phyloP scores from a whole-genome alignment of 176 grass and related monocot genomes.

The Avena insularis region DNA sequence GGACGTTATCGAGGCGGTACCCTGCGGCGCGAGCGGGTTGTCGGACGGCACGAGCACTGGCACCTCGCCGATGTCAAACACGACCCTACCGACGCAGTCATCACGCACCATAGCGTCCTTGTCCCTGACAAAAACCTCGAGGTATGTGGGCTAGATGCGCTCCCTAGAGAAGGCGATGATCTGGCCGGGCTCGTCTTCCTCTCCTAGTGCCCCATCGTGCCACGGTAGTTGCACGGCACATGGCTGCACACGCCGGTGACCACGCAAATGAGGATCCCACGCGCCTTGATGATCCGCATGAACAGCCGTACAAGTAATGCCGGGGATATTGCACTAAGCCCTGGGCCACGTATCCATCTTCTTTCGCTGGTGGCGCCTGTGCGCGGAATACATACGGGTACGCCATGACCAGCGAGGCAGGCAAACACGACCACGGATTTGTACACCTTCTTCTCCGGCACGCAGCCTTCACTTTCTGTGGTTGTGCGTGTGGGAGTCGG shows the following conservation, averaged over 20 bases:
- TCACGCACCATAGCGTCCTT: slow-evolving; percentile 41
- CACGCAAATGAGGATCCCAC: slow-evolving; percentile 45
- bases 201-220: slow-evolving; percentile 51
- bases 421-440: too few relatives aligned
- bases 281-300: slow-evolving; percentile 75
- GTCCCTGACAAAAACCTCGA: slow-evolving; percentile 68
- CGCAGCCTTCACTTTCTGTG: background rate
- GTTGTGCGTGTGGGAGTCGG: background rate
- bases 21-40: slow-evolving; percentile 73
- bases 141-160: slow-evolving; percentile 46
- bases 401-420: slow-evolving; percentile 47
- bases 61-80: slow-evolving; percentile 67
- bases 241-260: slow-evolving; percentile 52
- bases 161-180: slow-evolving; percentile 74
- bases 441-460: slow-evolving; percentile 17
- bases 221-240: slow-evolving; percentile 63
- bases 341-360: slow-evolving; percentile 52
- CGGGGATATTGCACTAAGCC: slow-evolving; percentile 38
- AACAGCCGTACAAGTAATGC: slow-evolving; percentile 61
- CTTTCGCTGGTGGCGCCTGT: slow-evolving; percentile 42
- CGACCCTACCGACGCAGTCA: slow-evolving; percentile 58
- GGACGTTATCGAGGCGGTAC: slow-evolving; percentile 54
- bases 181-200: slow-evolving; percentile 47
- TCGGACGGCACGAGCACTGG: slow-evolving; percentile 63
- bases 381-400: slow-evolving; percentile 68